Evolutionary conservation across 768 basidiomycete species (phyloP), one percentile per base, ranked within the genome.

Genomic region (Leccinum truebloodii): DNA sequence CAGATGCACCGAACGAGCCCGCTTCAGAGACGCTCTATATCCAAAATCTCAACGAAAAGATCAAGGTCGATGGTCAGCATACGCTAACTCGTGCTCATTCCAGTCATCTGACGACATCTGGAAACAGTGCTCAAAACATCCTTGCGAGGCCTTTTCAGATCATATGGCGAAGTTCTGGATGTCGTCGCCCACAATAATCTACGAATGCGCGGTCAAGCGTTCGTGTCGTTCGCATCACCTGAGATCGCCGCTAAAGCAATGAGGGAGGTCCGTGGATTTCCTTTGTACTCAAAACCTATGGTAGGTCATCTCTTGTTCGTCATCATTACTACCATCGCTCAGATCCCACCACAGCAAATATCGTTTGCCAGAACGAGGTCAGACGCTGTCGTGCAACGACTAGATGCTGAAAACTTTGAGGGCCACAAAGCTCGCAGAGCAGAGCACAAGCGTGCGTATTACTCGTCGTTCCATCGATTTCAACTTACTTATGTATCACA

Each of bases 151-250:
- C 81, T 99, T 32, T 98, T 99, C 83, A 94, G 94, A 74, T 83
- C 88, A 14, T 99, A 98, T 69, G 94, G 95, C 13, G 88, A 92
- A 63, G 90, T 99, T 18, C 76, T 98, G 28, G 94, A 96, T 71
- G 94, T 99, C n/a, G 90, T 95, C 20, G 95, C 95, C 10, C 97
- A 99, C 74, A 77, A 81, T 55, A 98, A 97, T 79, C 77, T 99
- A 61, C 87, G 97, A 41, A 99, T 99, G 97, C 84, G 97, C 41
- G 97, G 97, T 16, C 97, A 99, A 77, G 97, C 97, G 4, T 99
- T 99, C 71, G 93, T 99, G 39, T 94, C 92, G 39, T 97, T 99
- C 74, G 82, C 82, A 59, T 86, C 86, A 35, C 80, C 86, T 55
- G 94, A 98, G 59, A 83, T 84, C 59, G 97, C 97, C 37, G 81